Evolutionary conservation across 1,139 yeast genomes (phyloP).

Genomic region (Debaryomyces robertsiae): DNA sequence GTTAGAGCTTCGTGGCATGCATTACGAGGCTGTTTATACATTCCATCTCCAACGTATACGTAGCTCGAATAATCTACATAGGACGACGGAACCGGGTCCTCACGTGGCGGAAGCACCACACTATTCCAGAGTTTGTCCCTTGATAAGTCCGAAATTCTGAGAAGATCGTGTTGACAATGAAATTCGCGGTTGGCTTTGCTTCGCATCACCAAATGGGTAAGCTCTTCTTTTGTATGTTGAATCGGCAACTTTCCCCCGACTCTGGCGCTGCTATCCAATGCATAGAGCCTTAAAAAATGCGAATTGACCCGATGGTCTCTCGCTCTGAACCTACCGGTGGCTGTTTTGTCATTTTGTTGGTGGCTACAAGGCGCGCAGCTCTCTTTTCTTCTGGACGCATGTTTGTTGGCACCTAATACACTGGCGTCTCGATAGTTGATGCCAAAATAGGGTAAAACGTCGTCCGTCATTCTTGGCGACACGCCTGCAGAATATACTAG

Average conservation of each 20-base stretch:
- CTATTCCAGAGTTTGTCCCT: slow-evolving; percentile 52
- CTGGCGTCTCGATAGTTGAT: not conserved
- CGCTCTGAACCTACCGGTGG: not conserved
- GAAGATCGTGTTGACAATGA: slow-evolving; percentile 23
- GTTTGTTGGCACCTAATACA: not conserved
- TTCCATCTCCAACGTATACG: slow-evolving; percentile 21
- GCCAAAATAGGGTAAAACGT: slow-evolving; percentile 15
- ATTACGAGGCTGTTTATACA: too few species aligned
- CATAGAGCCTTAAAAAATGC: slow-evolving; percentile 47
- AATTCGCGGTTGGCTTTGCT: not conserved
- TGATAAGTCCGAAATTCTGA: slow-evolving; percentile 38
- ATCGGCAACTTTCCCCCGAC: slow-evolving; percentile 31
- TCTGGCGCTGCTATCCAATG: slow-evolving; percentile 46
- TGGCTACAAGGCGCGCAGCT: slow-evolving; percentile 2
- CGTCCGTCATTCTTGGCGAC: slow-evolving; percentile 29
- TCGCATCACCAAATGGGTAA: slow-evolving; percentile 14
- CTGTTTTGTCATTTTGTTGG: not conserved
- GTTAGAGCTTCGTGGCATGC: too few species aligned
- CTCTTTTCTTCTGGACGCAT: not conserved
- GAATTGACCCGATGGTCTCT: slow-evolving; percentile 53
- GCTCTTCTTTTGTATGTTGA: slow-evolving; percentile 30
- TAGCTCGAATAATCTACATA: slow-evolving; percentile 28
- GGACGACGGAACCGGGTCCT: slow-evolving; percentile 34
- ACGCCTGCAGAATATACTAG: slow-evolving; percentile 11
- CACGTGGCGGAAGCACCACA: slow-evolving; percentile 51